Conservation (phyloP, 768 basidiomycete genomes). For the Suillus placidus region DNA sequence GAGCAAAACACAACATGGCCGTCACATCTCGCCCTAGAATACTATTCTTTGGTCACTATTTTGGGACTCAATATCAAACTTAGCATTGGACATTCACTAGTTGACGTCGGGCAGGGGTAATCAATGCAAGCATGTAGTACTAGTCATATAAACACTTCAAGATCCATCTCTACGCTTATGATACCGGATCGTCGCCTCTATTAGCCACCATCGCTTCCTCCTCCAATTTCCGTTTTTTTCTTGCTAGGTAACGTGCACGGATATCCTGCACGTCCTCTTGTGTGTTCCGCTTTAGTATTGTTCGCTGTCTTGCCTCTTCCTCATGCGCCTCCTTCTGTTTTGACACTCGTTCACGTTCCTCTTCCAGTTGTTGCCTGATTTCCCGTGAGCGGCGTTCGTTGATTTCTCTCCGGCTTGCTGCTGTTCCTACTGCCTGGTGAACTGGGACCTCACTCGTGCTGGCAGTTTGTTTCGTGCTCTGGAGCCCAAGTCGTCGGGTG, state of each 20-base stretch:
- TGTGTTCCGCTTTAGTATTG: slow-evolving; percentile 74
- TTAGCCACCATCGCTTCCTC: slow-evolving; percentile 20
- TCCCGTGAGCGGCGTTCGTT: slow-evolving; percentile 81
- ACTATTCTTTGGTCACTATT: not conserved
- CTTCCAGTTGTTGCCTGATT: slow-evolving; percentile 76
- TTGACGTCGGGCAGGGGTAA: not conserved
- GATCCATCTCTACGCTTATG: slow-evolving; percentile 1
- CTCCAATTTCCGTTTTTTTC: slow-evolving; percentile 81
- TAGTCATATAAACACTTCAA: not conserved
- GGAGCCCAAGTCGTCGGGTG: slow-evolving; percentile 67
- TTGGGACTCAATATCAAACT: not conserved
- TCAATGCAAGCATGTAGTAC: not conserved
- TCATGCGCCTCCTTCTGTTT: slow-evolving; percentile 61
- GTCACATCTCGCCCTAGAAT: not conserved
- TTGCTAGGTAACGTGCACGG: slow-evolving; percentile 69
- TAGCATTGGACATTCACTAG: slow-evolving; percentile 6
- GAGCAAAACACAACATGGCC: slow-evolving; percentile 35
- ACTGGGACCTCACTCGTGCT: slow-evolving; percentile 40
- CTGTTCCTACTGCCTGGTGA: slow-evolving; percentile 83
- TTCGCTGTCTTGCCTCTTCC: slow-evolving; percentile 64
- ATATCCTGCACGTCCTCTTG: slow-evolving; percentile 75
- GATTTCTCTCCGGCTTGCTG: slow-evolving; percentile 80
- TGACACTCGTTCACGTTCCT: slow-evolving; percentile 63
- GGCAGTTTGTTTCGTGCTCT: slow-evolving; percentile 25
- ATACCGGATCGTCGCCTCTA: slow-evolving; percentile 16